A percentile compares a stretch with the other conserved stretches of the same genome.
These are phyloP conservation scores for Podaxis carcinomalis DNA, from an alignment of 768 basidiomycete species.

Conservation along the genomic window DNA sequence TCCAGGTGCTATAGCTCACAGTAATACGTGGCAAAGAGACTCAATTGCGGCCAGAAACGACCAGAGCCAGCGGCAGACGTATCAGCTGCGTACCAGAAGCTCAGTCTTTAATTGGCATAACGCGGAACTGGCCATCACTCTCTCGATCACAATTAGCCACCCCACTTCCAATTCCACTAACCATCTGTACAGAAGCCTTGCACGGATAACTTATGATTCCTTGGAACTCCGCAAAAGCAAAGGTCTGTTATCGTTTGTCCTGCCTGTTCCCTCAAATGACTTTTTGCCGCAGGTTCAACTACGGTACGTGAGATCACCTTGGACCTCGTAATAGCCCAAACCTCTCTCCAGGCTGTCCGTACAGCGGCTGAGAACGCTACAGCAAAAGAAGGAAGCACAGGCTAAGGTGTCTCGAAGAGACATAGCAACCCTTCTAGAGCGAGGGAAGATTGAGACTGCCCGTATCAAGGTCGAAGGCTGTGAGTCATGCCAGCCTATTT, in stretches of 20 bases:
- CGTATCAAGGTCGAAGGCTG: slow-evolving; percentile 82
- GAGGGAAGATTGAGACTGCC: slow-evolving; percentile 80
- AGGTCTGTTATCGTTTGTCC: slow-evolving; percentile 13
- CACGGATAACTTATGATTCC: slow-evolving; percentile 34
- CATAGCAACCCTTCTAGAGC: slow-evolving; percentile 76
- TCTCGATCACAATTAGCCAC: background rate
- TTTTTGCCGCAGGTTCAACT: slow-evolving; percentile 33
- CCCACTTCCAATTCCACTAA: background rate
- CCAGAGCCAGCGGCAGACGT: background rate
- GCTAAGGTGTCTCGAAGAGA: slow-evolving; percentile 67
- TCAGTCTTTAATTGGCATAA: background rate
- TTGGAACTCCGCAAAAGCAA: slow-evolving; percentile 55
- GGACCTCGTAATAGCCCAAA: background rate
- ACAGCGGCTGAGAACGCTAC: slow-evolving; percentile 78
- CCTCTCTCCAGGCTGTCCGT: slow-evolving; percentile 61
- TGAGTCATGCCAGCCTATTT: slow-evolving; percentile 33
- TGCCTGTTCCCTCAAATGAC: background rate
- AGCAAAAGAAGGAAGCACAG: slow-evolving; percentile 91
- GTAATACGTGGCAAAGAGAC: background rate
- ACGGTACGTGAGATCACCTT: slow-evolving; percentile 25
- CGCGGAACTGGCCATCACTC: background rate
- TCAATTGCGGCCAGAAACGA: background rate
- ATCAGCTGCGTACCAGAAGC: background rate
- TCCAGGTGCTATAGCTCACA: background rate
- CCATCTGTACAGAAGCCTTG: background rate